phyloP scores from a whole-genome alignment of 805 yeast genomes.

The Ogataea trehaloabstinens region DNA sequence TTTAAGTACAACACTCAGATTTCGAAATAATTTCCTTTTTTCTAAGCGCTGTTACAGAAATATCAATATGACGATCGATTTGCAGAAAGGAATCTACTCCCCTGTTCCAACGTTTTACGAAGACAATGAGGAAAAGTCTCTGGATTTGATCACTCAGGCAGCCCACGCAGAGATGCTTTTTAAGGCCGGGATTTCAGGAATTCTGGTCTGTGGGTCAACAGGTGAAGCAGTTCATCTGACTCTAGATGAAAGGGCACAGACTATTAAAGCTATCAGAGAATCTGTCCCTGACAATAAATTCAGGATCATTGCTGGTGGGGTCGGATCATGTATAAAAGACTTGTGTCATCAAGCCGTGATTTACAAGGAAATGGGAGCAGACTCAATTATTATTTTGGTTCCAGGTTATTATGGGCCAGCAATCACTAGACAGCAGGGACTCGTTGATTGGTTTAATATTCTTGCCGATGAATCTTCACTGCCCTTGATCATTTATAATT shows the following conservation, averaged over 20 bases:
- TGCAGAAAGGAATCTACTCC: constrained; percentile 41
- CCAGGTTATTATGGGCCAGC: constrained; percentile 49
- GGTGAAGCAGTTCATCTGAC: constrained; percentile 53
- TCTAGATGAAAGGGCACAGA: constrained; percentile 39
- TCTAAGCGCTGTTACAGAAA: no score
- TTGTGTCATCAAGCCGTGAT: constrained; percentile 38
- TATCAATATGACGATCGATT: constrained; percentile 10
- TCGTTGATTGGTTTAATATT: constrained; percentile 40
- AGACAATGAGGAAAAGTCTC: constrained; percentile 20
- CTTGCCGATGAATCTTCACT: constrained; percentile 41
- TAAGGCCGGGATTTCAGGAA: constrained; percentile 44
- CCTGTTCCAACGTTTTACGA: constrained; percentile 54
- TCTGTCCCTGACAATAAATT: constrained; percentile 36
- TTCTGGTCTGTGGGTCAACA: constrained; percentile 52
- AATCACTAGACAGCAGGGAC: constrained; percentile 41
- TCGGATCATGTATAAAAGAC: constrained; percentile 43
- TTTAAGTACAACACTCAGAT: not conserved
- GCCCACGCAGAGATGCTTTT: constrained; percentile 44
- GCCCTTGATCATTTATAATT: constrained; percentile 44
- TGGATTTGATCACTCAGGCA: constrained; percentile 45
- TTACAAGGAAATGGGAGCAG: constrained; percentile 36
- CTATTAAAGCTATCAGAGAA: constrained; percentile 33
- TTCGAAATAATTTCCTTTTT: not conserved
- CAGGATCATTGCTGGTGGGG: constrained; percentile 47
- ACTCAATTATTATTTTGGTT: constrained; percentile 40